A percentile compares a stretch with the other conserved stretches of the same genome.
Evolutionary conservation across 306 rosid genomes (phyloP).

Genomic region (Heteromeles arbutifolia): DNA sequence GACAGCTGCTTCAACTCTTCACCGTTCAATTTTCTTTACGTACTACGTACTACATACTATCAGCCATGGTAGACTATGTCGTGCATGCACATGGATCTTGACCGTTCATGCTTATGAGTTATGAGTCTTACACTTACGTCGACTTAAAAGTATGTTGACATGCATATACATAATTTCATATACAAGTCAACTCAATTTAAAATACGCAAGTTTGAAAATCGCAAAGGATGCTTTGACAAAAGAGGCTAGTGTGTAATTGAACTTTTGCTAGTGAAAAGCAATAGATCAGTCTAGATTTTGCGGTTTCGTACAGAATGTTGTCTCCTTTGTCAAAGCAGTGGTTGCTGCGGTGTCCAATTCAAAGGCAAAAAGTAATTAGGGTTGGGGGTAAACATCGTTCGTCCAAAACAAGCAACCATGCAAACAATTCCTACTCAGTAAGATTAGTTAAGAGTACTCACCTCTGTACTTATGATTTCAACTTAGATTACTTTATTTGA

Average conservation of each 20-base stretch:
- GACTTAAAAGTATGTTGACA: not conserved
- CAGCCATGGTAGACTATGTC: not conserved
- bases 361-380: not conserved
- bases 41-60: not conserved
- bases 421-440: not conserved
- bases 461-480: too few relatives aligned
- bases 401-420: not conserved
- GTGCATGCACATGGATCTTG: not conserved
- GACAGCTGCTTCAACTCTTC: not conserved
- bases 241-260: not conserved
- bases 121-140: not conserved
- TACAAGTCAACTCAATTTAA: not conserved
- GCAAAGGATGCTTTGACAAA: not conserved
- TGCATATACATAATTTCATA: too few relatives aligned
- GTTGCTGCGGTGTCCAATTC: not conserved
- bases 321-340: not conserved
- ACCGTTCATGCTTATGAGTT: not conserved
- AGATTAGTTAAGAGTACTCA: too few relatives aligned
- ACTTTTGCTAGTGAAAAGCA: not conserved
- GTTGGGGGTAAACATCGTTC: not conserved
- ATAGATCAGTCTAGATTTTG: not conserved
- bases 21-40: not conserved
- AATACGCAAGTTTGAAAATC: not conserved
- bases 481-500: too few relatives aligned
- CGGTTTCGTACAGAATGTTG: not conserved